Percentiles rank a stretch among this genome's conserved stretches.
These are phyloP conservation scores for Stephania yunnanensis DNA, from an alignment of 164 flowering plant genomes.

Conservation along the genomic window DNA sequence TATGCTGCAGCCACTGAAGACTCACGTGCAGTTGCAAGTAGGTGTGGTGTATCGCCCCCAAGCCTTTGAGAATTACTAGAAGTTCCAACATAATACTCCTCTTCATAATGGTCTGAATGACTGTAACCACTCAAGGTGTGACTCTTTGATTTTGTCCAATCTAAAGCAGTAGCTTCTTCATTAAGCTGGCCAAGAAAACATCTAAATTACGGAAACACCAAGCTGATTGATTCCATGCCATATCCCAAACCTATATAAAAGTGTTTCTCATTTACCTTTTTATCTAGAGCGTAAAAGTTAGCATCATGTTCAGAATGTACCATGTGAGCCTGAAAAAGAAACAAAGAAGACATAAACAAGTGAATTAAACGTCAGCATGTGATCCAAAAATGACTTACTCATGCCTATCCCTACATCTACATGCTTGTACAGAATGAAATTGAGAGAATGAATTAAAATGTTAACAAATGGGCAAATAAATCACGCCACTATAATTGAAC, in stretches of 20 bases:
- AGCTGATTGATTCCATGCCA: not conserved
- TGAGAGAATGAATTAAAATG: not conserved
- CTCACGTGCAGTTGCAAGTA: constrained; percentile 54
- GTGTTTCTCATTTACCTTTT: constrained; percentile 50
- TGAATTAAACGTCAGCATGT: not conserved
- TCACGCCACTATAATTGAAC: not conserved
- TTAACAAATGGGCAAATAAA: too few species aligned
- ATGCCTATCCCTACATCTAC: not conserved
- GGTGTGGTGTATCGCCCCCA: constrained; percentile 53
- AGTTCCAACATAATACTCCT: constrained; percentile 28
- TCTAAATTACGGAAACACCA: constrained; percentile 6
- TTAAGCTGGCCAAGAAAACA: constrained; percentile 53
- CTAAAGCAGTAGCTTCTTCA: constrained; percentile 71
- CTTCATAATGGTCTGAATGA: constrained; percentile 33
- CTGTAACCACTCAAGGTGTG: constrained; percentile 50
- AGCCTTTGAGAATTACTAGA: constrained; percentile 47
- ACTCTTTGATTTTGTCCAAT: constrained; percentile 87
- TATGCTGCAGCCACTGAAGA: constrained; percentile 88
- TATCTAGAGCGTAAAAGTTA: constrained; percentile 70
- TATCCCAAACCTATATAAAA: not conserved
- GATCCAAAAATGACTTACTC: not conserved
- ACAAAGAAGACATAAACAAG: constrained; percentile 10
- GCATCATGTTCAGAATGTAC: constrained; percentile 86
- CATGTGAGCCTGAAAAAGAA: constrained; percentile 88
- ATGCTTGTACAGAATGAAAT: not conserved